A percentile compares a stretch with the other conserved stretches of the same genome.
Conservation (phyloP, 2,329 filamentous ascomycete species). For the Phialophora macrospora region DNA sequence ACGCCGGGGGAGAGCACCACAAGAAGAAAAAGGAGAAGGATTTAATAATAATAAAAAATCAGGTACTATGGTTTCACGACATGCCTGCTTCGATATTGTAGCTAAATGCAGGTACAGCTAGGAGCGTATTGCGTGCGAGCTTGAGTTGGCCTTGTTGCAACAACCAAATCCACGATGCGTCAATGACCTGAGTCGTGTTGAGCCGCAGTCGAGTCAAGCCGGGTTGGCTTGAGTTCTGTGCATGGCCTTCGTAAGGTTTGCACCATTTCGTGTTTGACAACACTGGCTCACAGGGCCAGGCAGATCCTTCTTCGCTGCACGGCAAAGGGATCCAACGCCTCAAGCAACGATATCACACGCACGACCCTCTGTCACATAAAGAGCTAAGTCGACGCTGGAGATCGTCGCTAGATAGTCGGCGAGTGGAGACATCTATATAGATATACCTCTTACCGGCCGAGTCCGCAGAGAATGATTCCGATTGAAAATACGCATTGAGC, state of each 20-base stretch:
- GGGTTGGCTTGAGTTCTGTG: too few relatives aligned
- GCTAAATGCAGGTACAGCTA: neutral
- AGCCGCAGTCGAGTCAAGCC: too few relatives aligned
- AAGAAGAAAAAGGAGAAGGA: neutral
- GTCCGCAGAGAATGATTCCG: neutral
- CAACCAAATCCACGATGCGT: too few relatives aligned
- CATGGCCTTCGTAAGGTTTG: too few relatives aligned
- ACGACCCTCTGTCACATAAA: neutral
- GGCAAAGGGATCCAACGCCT: neutral
- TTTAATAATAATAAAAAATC: neutral
- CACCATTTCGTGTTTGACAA: too few relatives aligned
- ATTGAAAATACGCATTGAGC: neutral
- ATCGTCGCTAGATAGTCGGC: neutral
- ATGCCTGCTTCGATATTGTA: neutral
- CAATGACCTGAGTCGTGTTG: too few relatives aligned
- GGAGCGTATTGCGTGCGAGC: neutral
- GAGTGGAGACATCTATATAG: neutral
- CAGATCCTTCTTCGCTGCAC: neutral
- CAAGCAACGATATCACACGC: neutral
- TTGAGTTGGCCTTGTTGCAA: neutral
- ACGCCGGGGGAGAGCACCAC: neutral
- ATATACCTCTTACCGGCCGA: neutral
- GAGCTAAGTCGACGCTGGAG: neutral
- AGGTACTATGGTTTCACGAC: neutral
- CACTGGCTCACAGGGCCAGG: too few relatives aligned